phyloP scores from a whole-genome alignment of 331 rosid genomes.

The Malus hybrid region DNA sequence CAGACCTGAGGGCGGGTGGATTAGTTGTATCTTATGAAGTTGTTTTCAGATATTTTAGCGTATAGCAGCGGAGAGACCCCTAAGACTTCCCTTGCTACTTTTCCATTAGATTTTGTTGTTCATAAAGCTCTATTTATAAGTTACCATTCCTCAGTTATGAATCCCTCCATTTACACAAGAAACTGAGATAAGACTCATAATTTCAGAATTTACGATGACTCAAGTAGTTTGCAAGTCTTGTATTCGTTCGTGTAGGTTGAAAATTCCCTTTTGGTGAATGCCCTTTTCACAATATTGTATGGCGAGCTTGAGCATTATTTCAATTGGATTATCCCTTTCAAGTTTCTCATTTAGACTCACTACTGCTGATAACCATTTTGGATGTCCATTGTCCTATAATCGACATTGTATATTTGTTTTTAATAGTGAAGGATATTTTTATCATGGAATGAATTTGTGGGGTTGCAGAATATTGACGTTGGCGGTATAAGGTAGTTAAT shows the following conservation, averaged over 20 bases:
- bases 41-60: not conserved
- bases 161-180: not conserved
- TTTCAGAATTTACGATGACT: not conserved
- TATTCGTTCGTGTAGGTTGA: not conserved
- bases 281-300: not conserved
- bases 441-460: constrained; percentile 5
- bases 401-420: not conserved
- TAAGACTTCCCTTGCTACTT: not conserved
- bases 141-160: not conserved
- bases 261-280: not conserved
- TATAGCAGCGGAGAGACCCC: not conserved
- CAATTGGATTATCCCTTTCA: not conserved
- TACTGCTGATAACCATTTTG: not conserved
- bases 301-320: not conserved
- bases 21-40: not conserved
- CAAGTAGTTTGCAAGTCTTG: not conserved
- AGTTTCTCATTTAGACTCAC: not conserved
- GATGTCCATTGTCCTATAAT: not conserved
- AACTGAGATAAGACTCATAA: not conserved
- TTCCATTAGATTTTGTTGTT: not conserved
- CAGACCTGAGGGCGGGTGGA: not conserved
- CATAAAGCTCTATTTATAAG: not conserved
- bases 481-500: not conserved
- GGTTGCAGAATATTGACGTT: not conserved
- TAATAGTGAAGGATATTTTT: not conserved